Conservation (phyloP, 2,329 filamentous ascomycete genomes). For the Geosmithia putterillii region DNA sequence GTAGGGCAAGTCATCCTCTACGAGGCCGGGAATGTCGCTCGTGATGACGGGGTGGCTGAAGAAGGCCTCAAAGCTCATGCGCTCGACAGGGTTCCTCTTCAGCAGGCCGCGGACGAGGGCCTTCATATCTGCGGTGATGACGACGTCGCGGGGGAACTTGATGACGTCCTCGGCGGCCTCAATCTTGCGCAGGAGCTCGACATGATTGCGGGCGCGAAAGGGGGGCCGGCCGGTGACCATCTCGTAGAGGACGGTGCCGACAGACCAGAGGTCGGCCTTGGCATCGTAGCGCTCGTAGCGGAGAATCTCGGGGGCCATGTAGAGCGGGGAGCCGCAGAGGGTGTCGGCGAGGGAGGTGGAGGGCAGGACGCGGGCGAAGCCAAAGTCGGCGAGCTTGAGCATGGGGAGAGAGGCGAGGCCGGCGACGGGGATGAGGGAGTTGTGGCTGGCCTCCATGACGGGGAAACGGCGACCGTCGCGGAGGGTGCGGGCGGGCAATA, state of each 20-base stretch:
- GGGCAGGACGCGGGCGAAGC: conserved; percentile 88
- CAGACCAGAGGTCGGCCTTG: conserved; percentile 94
- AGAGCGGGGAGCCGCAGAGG: conserved; percentile 88
- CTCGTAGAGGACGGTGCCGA: conserved; percentile 89
- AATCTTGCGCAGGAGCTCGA: conserved; percentile 85
- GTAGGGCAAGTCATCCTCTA: conserved; percentile 59
- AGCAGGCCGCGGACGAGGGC: conserved; percentile 66
- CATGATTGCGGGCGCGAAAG: conserved; percentile 86
- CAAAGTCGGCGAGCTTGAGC: conserved; percentile 96
- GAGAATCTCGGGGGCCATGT: conserved; percentile 97
- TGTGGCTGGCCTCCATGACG: conserved; percentile 63
- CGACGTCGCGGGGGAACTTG: conserved; percentile 62
- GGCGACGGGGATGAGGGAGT: conserved; percentile 68
- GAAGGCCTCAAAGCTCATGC: conserved; percentile 76
- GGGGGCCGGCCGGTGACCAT: conserved; percentile 88
- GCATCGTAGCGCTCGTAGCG: conserved; percentile 96
- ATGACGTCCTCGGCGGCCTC: conserved; percentile 81
- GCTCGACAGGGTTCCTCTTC: conserved; percentile 74
- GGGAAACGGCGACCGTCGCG: conserved; percentile 40
- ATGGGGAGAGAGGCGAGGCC: conserved; percentile 81
- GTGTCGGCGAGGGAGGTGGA: conserved; percentile 90
- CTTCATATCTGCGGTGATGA: conserved; percentile 67
- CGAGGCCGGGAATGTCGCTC: conserved; percentile 65
- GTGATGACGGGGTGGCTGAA: conserved; percentile 65
- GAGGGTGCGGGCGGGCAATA: conserved; percentile 72